These are phyloP conservation scores for Delphinella strobiligena DNA, from an alignment of 2,329 filamentous ascomycete species.

Conservation along the genomic window DNA sequence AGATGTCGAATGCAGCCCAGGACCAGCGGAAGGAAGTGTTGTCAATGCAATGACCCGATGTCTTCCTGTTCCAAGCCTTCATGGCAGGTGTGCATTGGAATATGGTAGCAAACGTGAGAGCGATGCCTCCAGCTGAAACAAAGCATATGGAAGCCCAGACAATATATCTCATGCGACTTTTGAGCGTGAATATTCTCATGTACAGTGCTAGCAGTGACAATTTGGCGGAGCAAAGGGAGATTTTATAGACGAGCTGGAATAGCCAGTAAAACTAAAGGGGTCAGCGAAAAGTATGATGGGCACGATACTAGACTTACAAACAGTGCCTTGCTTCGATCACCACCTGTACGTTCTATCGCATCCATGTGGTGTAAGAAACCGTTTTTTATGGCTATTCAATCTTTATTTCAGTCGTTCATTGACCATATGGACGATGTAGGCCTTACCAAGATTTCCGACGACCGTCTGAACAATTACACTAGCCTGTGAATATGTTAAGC, in stretches of 20 bases:
- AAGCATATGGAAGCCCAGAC: neutral
- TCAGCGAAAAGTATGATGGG: no score
- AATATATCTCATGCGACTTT: neutral
- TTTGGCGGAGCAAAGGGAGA: neutral
- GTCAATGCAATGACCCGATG: neutral
- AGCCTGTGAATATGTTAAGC: neutral
- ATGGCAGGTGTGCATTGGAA: neutral
- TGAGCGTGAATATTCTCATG: neutral
- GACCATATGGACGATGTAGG: neutral
- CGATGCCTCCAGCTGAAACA: neutral
- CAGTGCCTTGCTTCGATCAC: neutral
- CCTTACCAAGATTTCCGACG: neutral
- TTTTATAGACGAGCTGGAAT: neutral
- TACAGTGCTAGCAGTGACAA: neutral
- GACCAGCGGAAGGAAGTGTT: neutral
- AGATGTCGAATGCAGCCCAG: neutral
- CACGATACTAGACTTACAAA: neutral
- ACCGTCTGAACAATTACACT: neutral
- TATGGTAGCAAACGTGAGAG: neutral
- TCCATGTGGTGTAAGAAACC: neutral
- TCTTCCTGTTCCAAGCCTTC: neutral
- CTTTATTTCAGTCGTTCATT: neutral
- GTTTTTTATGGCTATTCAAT: neutral
- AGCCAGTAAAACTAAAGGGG: neutral
- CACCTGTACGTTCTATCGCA: neutral